phyloP scores from a whole-genome alignment of 2,329 filamentous ascomycete species.

The Calonectria montana region DNA sequence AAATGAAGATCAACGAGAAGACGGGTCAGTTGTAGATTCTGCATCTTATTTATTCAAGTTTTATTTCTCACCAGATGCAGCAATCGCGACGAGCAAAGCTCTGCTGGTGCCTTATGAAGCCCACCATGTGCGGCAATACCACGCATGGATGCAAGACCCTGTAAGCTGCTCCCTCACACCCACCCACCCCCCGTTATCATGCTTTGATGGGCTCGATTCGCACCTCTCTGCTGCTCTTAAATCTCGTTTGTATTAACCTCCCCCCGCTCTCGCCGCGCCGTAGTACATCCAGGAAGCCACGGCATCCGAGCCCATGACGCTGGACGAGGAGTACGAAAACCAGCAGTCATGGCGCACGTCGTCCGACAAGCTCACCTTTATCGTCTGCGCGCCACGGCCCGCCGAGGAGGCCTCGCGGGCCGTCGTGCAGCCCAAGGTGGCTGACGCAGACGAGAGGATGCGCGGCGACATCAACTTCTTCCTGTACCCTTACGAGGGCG shows the following conservation, averaged over 20 bases:
- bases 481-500: slow-evolving; percentile 69
- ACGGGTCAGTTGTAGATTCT: slow-evolving; percentile 48
- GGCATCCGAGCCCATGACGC: slow-evolving; percentile 84
- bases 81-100: slow-evolving; percentile 72
- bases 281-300: slow-evolving; percentile 84
- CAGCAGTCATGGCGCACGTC: slow-evolving; percentile 88
- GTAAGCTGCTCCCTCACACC: slow-evolving; percentile 56
- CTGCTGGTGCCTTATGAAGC: slow-evolving; percentile 86
- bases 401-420: not conserved
- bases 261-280: not conserved
- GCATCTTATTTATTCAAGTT: not conserved
- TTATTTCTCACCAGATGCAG: slow-evolving; percentile 54
- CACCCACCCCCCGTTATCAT: not conserved
- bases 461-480: slow-evolving; percentile 87
- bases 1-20: slow-evolving; percentile 59
- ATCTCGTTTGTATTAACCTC: not conserved
- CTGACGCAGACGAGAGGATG: slow-evolving; percentile 70
- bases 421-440: slow-evolving; percentile 49
- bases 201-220: not conserved
- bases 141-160: slow-evolving; percentile 91
- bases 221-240: not conserved
- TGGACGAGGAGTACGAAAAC: slow-evolving; percentile 90
- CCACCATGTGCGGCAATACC: slow-evolving; percentile 85
- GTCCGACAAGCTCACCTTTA: slow-evolving; percentile 91
- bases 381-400: slow-evolving; percentile 73